phyloP scores from a whole-genome alignment of 2,329 filamentous ascomycete species.

The Lasiodiplodia theobromae region DNA sequence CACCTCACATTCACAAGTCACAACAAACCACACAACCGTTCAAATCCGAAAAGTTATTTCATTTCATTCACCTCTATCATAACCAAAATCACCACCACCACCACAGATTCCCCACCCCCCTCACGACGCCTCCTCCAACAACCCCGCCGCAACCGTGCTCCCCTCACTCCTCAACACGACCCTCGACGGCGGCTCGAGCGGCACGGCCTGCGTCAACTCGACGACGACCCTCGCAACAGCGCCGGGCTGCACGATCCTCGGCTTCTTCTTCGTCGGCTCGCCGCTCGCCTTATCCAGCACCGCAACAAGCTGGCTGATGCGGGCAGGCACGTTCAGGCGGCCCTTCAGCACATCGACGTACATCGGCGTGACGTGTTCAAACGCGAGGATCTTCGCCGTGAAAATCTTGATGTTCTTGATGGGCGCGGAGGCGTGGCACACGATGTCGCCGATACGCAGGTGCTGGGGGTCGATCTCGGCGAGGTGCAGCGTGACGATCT shows the following conservation, averaged over 20 bases:
- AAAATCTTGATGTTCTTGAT: slow-evolving; percentile 77
- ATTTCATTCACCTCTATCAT: too few species aligned
- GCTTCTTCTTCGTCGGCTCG: slow-evolving; percentile 79
- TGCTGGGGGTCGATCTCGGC: slow-evolving; percentile 84
- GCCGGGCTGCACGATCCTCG: slow-evolving; percentile 81
- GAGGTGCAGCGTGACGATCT: slow-evolving; percentile 85
- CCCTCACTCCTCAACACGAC: slow-evolving; percentile 83
- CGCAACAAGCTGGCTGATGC: slow-evolving; percentile 74
- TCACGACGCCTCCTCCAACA: slow-evolving; percentile 66
- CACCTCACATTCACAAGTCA: too few species aligned
- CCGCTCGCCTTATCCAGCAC: slow-evolving; percentile 81
- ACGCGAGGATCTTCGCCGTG: slow-evolving; percentile 83
- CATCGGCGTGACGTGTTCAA: slow-evolving; percentile 89
- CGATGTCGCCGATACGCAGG: slow-evolving; percentile 78
- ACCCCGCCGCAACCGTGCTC: slow-evolving; percentile 84
- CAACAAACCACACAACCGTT: too few species aligned
- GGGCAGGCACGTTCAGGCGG: slow-evolving; percentile 77
- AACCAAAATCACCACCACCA: too few species aligned
- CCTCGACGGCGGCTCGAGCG: slow-evolving; percentile 79
- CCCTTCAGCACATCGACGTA: slow-evolving; percentile 88
- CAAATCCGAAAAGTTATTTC: too few species aligned
- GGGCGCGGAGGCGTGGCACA: slow-evolving; percentile 74
- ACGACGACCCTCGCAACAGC: slow-evolving; percentile 79
- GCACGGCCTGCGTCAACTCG: slow-evolving; percentile 75
- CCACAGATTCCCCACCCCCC: not conserved